phyloP scores from a whole-genome alignment of 2,329 filamentous ascomycete genomes.

The Colletotrichum aenigma region DNA sequence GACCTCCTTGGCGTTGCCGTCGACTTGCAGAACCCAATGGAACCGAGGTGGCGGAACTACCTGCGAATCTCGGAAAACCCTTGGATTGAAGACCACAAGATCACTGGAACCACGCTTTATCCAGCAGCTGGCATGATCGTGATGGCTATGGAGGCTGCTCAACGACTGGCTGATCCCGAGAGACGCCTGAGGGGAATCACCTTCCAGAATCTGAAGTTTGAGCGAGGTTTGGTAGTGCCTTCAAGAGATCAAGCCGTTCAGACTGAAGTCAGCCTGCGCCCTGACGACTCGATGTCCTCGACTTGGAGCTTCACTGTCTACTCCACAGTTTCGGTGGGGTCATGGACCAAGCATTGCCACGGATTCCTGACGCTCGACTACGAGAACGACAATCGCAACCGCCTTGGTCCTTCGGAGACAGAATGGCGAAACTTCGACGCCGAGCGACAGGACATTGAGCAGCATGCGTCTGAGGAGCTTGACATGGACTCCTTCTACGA shows the following conservation, averaged over 20 bases:
- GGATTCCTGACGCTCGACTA: neutral
- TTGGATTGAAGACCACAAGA: constrained; percentile 50
- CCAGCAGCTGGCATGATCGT: constrained; percentile 38
- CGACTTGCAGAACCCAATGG: neutral
- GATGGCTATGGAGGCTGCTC: constrained; percentile 25
- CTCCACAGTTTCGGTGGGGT: neutral
- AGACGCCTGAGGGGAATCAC: neutral
- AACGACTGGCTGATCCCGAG: neutral
- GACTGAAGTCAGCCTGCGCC: neutral
- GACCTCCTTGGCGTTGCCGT: neutral
- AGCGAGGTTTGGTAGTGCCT: neutral
- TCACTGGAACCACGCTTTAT: constrained; percentile 45
- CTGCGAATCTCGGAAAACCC: constrained; percentile 36
- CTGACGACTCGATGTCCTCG: neutral
- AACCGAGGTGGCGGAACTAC: constrained; percentile 11
- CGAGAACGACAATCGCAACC: neutral
- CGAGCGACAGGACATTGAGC: neutral
- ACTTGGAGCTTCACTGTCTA: neutral
- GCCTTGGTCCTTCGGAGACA: neutral
- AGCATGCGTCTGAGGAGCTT: neutral
- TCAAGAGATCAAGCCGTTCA: neutral
- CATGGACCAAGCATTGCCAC: neutral
- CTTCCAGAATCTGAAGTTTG: neutral
- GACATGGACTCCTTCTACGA: constrained; percentile 21
- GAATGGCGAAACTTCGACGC: neutral